phyloP scores from a whole-genome alignment of 2,329 filamentous ascomycete species.

The Fusarium sp. region DNA sequence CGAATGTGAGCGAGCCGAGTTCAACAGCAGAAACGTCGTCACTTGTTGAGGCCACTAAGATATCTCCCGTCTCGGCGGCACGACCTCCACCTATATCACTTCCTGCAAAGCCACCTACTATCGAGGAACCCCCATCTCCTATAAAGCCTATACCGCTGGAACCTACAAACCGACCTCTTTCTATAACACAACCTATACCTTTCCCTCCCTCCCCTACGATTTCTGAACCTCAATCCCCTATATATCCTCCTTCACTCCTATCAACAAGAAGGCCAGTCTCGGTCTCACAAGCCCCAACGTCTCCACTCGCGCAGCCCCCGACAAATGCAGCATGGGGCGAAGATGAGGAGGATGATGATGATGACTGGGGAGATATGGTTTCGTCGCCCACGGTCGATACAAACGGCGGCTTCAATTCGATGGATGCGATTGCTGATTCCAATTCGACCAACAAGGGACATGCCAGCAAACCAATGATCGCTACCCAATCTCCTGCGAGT shows the following conservation, averaged over 20 bases:
- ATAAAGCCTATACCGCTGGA: constrained; percentile 33
- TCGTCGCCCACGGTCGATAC: constrained; percentile 48
- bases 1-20: constrained; percentile 23
- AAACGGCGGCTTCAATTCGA: constrained; percentile 38
- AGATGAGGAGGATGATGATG: constrained; percentile 59
- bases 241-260: constrained; percentile 20
- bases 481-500: constrained; percentile 18
- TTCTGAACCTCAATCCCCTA: constrained; percentile 30
- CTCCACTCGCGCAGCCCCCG: constrained; percentile 43
- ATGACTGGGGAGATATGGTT: constrained; percentile 74
- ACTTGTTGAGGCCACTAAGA: constrained; percentile 21
- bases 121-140: constrained; percentile 29
- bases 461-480: constrained; percentile 21
- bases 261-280: constrained; percentile 33
- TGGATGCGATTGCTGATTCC: constrained; percentile 31
- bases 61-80: constrained; percentile 14
- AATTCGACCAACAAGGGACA: neutral
- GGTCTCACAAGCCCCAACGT: constrained; percentile 37
- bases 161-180: constrained; percentile 37
- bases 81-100: neutral
- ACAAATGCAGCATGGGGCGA: constrained; percentile 32
- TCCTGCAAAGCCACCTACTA: constrained; percentile 20
- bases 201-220: constrained; percentile 36
- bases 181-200: constrained; percentile 34
- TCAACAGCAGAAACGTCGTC: constrained; percentile 20